Percentiles rank a stretch among this genome's conserved stretches.
These are phyloP conservation scores for Leptomonas pyrrhocoris DNA, from an alignment of 208 protist genomes.

Conservation along the genomic window DNA sequence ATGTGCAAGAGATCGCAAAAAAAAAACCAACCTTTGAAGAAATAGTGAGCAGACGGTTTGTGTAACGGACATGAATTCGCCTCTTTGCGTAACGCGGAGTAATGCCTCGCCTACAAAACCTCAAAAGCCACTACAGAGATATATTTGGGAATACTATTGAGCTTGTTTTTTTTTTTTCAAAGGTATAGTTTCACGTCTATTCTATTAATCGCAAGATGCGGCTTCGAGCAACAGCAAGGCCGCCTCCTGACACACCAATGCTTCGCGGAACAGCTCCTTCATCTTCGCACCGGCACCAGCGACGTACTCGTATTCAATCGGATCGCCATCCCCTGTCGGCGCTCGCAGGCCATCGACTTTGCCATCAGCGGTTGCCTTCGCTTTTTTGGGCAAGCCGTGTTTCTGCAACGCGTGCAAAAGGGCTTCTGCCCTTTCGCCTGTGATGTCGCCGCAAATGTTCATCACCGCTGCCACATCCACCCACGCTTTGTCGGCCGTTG, in stretches of 20 bases:
- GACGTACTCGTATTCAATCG: slow-evolving; percentile 18
- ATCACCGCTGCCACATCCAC: slow-evolving; percentile 9
- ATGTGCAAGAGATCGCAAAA: too few species aligned
- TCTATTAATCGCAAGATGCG: neutral
- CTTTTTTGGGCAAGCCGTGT: slow-evolving; percentile 9
- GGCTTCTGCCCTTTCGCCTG: neutral
- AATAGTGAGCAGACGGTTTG: too few species aligned
- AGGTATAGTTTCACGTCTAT: neutral
- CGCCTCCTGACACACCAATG: slow-evolving; percentile 25
- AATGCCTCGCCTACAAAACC: too few species aligned
- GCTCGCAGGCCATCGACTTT: neutral
- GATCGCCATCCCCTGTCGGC: neutral
- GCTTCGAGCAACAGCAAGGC: slow-evolving; percentile 22
- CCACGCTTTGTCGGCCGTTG: neutral
- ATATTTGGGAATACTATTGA: too few species aligned
- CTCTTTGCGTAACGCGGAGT: too few species aligned
- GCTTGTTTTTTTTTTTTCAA: neutral
- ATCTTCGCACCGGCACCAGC: slow-evolving; percentile 2
- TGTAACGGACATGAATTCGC: too few species aligned
- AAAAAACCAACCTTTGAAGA: too few species aligned
- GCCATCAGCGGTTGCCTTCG: neutral
- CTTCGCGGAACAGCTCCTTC: slow-evolving; percentile 18
- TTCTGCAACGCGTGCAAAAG: slow-evolving; percentile 16
- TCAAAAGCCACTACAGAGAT: too few species aligned
- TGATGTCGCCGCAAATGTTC: slow-evolving; percentile 25